Evolutionary conservation across 306 rosid species (phyloP), one percentile per base, ranked within the genome.

Genomic region (Cucumis hystrix): DNA sequence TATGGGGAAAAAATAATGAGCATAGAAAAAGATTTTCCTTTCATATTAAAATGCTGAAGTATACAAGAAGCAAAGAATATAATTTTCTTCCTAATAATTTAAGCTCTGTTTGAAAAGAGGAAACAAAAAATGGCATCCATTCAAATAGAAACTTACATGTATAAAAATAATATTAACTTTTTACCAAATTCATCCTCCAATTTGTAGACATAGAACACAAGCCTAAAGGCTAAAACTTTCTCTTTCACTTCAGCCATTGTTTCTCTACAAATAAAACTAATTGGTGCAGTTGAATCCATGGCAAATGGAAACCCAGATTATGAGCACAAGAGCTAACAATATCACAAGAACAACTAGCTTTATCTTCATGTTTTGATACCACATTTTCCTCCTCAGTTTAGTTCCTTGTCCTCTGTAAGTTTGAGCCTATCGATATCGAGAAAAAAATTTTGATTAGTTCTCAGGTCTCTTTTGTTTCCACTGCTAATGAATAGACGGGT

Each of bases 311-410:
- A 93, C 89, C 98, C 97, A 93, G 82, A 91, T 93, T 80, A 93
- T 77, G 49, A 93, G 86, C 66, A 91, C 79, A 52, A 93, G 88
- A 66, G 87, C 80, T 83, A 93, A 68, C 85, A 91, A 72, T 81
- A 93, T 85, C 66, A 90, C 97, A 51, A 95, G 84, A 83, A 95
- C 90, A 71, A 89, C 88, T 85, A 95, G 77, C 82, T 95, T 95
- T 82, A 90, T 86, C 86, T 95, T 95, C 97, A 95, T 95, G 84
- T 95, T 95, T 79, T 95, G 97, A 78, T 89, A 95, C 99, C 99
- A 95, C 97, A 95, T 88, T 81, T 92, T 92, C 80, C 90, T 86
- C 57, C 89, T 87, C 63, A 95, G 30, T 39, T 95, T 89, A 41
- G 96, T 89, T 81, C 97, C 97, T 10, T 83, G 79, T 23, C 58